phyloP scores from a whole-genome alignment of 1,284 basidiomycete species.

The Limonomyces culmigenus region DNA sequence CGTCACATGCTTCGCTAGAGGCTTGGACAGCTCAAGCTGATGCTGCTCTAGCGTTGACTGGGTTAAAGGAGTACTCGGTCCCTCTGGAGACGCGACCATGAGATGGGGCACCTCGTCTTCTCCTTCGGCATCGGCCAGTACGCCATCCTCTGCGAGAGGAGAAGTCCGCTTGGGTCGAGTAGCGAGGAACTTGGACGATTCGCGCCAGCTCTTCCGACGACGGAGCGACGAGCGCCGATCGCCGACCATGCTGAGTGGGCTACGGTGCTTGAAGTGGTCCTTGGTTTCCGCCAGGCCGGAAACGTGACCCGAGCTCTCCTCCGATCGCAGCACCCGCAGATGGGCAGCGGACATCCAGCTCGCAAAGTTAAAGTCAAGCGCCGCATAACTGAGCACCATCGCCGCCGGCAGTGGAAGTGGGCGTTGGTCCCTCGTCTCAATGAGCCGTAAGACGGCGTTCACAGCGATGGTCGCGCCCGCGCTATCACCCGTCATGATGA shows the following conservation, averaged over 20 bases:
- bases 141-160: too few relatives aligned
- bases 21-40: slow-evolving; percentile 31
- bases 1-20: too few relatives aligned
- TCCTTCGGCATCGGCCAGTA: too few relatives aligned
- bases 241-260: slow-evolving; percentile 76
- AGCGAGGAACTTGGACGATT: slow-evolving; percentile 19
- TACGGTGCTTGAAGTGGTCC: slow-evolving; percentile 76
- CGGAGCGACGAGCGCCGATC: slow-evolving; percentile 27
- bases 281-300: slow-evolving; percentile 65
- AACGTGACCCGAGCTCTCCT: slow-evolving; percentile 64
- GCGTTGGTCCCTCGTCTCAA: slow-evolving; percentile 56
- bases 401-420: slow-evolving; percentile 50
- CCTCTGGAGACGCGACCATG: too few relatives aligned
- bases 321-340: slow-evolving; percentile 65
- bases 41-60: slow-evolving; percentile 20
- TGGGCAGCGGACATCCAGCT: slow-evolving; percentile 93
- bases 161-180: too few relatives aligned
- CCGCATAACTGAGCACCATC: slow-evolving; percentile 69
- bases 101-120: too few relatives aligned
- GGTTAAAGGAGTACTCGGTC: too few relatives aligned
- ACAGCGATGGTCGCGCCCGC: slow-evolving; percentile 84
- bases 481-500: slow-evolving; percentile 79
- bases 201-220: slow-evolving; percentile 26
- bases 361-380: slow-evolving; percentile 90
- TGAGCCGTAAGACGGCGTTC: slow-evolving; percentile 68